Conservation (phyloP, 2,329 filamentous ascomycete genomes). For the Trematosphaeria pertusa region DNA sequence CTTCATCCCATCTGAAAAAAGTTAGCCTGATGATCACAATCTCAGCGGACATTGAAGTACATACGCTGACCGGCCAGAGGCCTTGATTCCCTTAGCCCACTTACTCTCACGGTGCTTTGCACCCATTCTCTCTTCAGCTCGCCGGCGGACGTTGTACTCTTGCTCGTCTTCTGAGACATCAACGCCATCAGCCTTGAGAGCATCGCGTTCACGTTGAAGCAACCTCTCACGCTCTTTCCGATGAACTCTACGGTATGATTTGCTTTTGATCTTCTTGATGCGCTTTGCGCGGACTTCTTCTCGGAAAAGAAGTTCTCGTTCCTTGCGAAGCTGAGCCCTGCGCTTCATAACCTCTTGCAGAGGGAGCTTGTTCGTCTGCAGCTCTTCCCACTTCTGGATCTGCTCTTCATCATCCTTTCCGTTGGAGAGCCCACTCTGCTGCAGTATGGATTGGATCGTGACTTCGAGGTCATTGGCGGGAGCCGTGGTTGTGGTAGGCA, state of each 20-base stretch:
- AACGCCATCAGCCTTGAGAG: conserved; percentile 64
- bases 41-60: too few relatives aligned
- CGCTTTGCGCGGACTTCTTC: conserved; percentile 89
- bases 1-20: conserved; percentile 97
- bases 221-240: conserved; percentile 74
- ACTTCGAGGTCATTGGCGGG: conserved; percentile 83
- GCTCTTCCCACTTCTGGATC: conserved; percentile 71
- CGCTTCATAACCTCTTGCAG: conserved; percentile 76
- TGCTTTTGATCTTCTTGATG: conserved; percentile 99
- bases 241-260: conserved; percentile 90
- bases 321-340: conserved; percentile 75
- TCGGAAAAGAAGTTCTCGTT: conserved; percentile 84
- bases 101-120: conserved; percentile 86
- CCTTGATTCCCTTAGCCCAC: conserved; percentile 86
- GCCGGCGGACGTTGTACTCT: conserved; percentile 72
- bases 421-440: conserved; percentile 80
- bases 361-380: conserved; percentile 75
- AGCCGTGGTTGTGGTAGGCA: conserved; percentile 63
- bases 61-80: conserved; percentile 76
- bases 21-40: too few relatives aligned
- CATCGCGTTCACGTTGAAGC: conserved; percentile 64
- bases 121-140: conserved; percentile 85
- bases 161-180: conserved; percentile 69
- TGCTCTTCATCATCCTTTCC: conserved; percentile 67
- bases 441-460: conserved; percentile 86